A percentile compares a stretch with the other conserved stretches of the same genome.
These are phyloP conservation scores for Myxozyma neglecta DNA, from an alignment of 805 yeast species.

Conservation along the genomic window DNA sequence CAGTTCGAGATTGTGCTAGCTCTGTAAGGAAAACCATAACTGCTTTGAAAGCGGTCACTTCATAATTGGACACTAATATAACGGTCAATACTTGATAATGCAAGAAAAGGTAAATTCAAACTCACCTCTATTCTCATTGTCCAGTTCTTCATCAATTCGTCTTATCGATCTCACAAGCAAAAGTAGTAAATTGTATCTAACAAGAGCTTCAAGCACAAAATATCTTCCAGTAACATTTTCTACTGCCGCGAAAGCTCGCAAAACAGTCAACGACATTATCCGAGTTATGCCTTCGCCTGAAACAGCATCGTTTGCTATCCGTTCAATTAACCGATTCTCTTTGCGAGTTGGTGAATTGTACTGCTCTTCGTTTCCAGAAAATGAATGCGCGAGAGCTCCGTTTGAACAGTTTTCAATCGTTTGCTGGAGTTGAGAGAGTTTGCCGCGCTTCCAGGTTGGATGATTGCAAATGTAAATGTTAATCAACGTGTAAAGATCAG, in stretches of 20 bases:
- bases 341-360: not conserved
- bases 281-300: constrained; percentile 75
- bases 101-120: not conserved
- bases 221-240: constrained; percentile 53
- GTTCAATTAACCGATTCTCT: constrained; percentile 40
- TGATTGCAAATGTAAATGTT: constrained; percentile 24
- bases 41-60: constrained; percentile 73
- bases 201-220: constrained; percentile 59
- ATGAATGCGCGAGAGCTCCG: not conserved
- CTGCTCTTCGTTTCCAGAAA: not conserved
- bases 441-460: constrained; percentile 14
- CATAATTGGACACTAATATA: constrained; percentile 58
- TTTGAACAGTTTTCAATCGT: constrained; percentile 21
- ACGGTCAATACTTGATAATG: not conserved
- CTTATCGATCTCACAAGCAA: constrained; percentile 66
- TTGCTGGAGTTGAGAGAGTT: constrained; percentile 20
- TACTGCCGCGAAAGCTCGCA: constrained; percentile 65
- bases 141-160: constrained; percentile 64
- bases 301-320: constrained; percentile 74
- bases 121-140: constrained; percentile 25
- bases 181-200: constrained; percentile 64
- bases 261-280: constrained; percentile 69
- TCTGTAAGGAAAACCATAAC: constrained; percentile 67
- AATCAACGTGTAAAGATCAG: constrained; percentile 66
- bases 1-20: constrained; percentile 71